Conservation (phyloP, 331 rosid genomes). For the Stylosanthes scabra region DNA sequence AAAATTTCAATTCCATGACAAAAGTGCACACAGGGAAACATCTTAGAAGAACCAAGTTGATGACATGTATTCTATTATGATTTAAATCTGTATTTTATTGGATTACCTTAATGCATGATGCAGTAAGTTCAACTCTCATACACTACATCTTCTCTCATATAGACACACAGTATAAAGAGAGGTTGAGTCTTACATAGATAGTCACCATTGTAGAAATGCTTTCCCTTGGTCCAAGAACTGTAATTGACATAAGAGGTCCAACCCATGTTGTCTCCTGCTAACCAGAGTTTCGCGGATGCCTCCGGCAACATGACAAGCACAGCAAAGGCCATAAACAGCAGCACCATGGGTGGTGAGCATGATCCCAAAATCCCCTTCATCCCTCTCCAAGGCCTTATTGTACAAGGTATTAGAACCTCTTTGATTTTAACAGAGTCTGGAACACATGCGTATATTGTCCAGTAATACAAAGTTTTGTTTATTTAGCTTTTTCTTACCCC, state of each 20-base stretch:
- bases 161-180: not conserved
- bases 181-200: conserved; percentile 80
- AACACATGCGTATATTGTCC: conserved; percentile 12
- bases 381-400: conserved; percentile 48
- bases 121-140: too few relatives aligned
- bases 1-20: conserved; percentile 20
- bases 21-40: too few relatives aligned
- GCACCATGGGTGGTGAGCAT: conserved; percentile 39
- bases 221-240: conserved; percentile 74
- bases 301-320: conserved; percentile 55
- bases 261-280: conserved; percentile 69
- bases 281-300: conserved; percentile 63
- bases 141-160: too few relatives aligned
- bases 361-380: conserved; percentile 28
- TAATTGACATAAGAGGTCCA: conserved; percentile 78
- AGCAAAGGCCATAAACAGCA: conserved; percentile 41
- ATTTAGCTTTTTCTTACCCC: too few relatives aligned
- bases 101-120: too few relatives aligned
- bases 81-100: too few relatives aligned
- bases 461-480: too few relatives aligned
- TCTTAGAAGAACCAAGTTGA: too few relatives aligned
- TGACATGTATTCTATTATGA: too few relatives aligned
- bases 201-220: conserved; percentile 87
- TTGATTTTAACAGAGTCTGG: conserved; percentile 28
- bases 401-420: not conserved